These are phyloP conservation scores for Populus simonii DNA, from an alignment of 345 rosid genomes.

Conservation along the genomic window DNA sequence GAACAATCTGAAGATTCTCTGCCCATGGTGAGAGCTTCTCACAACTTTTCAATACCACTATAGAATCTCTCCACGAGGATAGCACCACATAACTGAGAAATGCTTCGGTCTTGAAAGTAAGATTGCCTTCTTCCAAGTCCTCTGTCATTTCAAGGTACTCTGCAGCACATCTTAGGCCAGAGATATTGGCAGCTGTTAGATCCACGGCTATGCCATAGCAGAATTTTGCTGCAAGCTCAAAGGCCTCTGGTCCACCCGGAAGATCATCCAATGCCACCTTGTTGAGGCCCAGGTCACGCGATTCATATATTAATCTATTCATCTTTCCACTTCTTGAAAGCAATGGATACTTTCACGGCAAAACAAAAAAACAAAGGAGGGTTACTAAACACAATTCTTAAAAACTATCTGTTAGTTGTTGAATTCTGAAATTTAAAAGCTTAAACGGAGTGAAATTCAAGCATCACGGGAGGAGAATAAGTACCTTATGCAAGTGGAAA, in stretches of 20 bases:
- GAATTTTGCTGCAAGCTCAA: constrained; percentile 91
- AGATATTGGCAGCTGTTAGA: constrained; percentile 84
- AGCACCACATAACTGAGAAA: constrained; percentile 92
- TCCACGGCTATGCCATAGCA: constrained; percentile 93
- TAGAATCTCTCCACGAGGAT: constrained; percentile 97
- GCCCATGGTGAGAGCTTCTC: constrained; percentile 97
- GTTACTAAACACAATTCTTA: constrained; percentile 5
- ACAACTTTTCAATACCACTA: constrained; percentile 80
- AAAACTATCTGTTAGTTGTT: background rate
- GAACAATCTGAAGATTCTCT: constrained; percentile 89
- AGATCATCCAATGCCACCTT: constrained; percentile 65
- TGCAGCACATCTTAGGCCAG: constrained; percentile 84
- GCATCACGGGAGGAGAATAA: background rate
- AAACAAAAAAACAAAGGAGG: constrained; percentile 6
- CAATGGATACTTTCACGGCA: constrained; percentile 69
- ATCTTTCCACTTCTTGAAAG: constrained; percentile 92
- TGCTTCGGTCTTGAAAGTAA: constrained; percentile 95
- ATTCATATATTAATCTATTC: constrained; percentile 78
- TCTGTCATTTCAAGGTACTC: constrained; percentile 99
- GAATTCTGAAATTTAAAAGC: background rate
- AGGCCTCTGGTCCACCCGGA: constrained; percentile 86
- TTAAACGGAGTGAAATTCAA: constrained; percentile 5
- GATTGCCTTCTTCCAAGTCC: constrained; percentile 95
- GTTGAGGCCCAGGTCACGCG: constrained; percentile 54
- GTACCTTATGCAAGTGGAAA: constrained; percentile 93